Base-by-base conservation (phyloP, 2,329 filamentous ascomycete genomes). In the Chrysoporthe puriensis region DNA sequence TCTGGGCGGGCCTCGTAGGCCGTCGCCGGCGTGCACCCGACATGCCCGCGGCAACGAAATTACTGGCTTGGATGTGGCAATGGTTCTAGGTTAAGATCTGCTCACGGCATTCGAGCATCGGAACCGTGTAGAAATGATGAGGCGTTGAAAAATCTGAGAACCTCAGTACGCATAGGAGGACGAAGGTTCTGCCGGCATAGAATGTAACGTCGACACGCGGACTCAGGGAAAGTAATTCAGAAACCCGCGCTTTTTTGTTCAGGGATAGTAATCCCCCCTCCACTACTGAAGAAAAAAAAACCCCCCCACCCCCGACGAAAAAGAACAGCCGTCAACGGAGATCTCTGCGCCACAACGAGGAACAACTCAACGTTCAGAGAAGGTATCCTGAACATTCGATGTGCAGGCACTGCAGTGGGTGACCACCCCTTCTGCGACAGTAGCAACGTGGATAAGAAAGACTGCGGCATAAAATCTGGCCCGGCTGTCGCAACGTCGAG, bases 191-290 rank as follows among this genome's bases (percentile, higher is more conserved):
- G 42, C 59, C 59, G 59, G 59, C 59, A 61, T 61, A 48, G 59
- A 48, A 61, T 61, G 59, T 32, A 48, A 61, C 59, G n/a, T 61
- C 59, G 42, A 61, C 59, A 61, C 59, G 59, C 57, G 57, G 42
- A 43, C 6, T 16, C 40, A 40, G 56, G 56, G 36, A 42, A 26
- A 32, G 40, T 13, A 26, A 14, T 21, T 26, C 3, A 26, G 36
- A 40, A 9, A 40, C 36, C 36, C 36, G 26, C 36, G 36, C 36
- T 9, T 9, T 9, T 40, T 40, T 40, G 36, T 40, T 40, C 36
- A 40, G 36, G 36, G 36, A 40, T 40, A 2, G 36, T 6, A 6
- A 40, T 9, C 6, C 36, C 36, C 9, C 36, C 36, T 9, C 36
- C 36, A 26, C 26, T 26, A 26, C 26, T 26, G 26, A n/a, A 48